Percentiles rank a stretch among this genome's conserved stretches.
These are phyloP conservation scores for Talaromyces sp. DNA, from an alignment of 2,329 filamentous ascomycete genomes.

Conservation along the genomic window DNA sequence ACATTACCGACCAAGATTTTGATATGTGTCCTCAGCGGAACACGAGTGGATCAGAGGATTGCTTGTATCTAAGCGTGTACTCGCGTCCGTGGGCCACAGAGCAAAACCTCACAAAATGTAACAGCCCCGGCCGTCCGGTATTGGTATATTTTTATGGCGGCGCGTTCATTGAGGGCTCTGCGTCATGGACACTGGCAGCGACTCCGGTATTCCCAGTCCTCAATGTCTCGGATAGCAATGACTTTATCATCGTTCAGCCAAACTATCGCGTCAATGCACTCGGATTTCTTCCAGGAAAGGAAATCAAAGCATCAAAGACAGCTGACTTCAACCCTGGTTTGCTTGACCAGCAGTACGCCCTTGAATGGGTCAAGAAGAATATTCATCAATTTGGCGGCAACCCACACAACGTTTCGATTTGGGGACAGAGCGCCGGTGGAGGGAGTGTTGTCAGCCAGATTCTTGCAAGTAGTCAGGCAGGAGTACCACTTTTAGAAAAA, in stretches of 20 bases:
- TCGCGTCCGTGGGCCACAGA: constrained; percentile 24
- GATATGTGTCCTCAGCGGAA: constrained; percentile 56
- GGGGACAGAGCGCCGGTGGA: constrained; percentile 23
- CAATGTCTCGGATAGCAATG: not conserved
- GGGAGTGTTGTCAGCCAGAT: constrained; percentile 18
- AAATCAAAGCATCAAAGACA: constrained; percentile 5
- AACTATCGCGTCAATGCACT: constrained; percentile 21
- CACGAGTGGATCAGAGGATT: constrained; percentile 33
- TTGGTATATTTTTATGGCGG: constrained; percentile 58
- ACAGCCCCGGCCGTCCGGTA: constrained; percentile 53
- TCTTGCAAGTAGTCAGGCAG: constrained; percentile 43
- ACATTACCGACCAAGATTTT: constrained; percentile 51
- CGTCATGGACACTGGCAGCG: constrained; percentile 44
- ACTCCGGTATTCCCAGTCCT: constrained; percentile 23
- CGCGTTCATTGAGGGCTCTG: constrained; percentile 56
- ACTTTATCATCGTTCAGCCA: constrained; percentile 12
- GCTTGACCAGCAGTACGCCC: constrained; percentile 14
- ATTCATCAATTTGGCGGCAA: constrained; percentile 25
- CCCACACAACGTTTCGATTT: constrained; percentile 17
- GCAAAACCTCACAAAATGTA: constrained; percentile 1
- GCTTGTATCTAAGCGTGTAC: constrained; percentile 38
- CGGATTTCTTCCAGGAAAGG: constrained; percentile 15
- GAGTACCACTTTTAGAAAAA: constrained; percentile 43
- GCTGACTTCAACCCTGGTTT: constrained; percentile 12
- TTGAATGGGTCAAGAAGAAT: constrained; percentile 21